Evolutionary conservation across 2,329 filamentous ascomycete species (phyloP), one percentile per base, ranked within the genome.

Genomic region (Aschersonia sp.): DNA sequence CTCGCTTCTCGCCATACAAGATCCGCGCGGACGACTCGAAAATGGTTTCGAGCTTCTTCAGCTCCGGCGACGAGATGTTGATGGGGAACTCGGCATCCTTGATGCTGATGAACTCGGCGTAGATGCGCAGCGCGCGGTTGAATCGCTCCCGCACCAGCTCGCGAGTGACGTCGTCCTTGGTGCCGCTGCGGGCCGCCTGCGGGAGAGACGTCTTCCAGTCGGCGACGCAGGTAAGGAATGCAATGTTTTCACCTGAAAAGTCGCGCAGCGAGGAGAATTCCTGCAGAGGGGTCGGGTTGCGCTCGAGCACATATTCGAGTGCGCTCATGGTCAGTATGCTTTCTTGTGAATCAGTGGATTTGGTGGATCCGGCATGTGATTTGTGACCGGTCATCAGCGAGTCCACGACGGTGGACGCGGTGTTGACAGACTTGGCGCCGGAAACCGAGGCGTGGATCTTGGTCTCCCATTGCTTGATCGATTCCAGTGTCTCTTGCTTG

Each of bases 241-340:
- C 73, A 53, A 85, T 79, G 57, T 85, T 85, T 59, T 85, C 81
- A 11, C 79, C 81, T 0, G 80, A 83, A 57, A 85, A 84, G 54
- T 85, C 81, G 37, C 73, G 70, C 1, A 76, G 67, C 0, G 80
- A 79, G 0, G 81, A 80, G 58, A 82, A 85, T 46, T 77, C 63
- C 48, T 81, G 76, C 0, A 85, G 68, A 0, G 76, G 75, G 5
- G 70, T 66, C 0, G 78, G 75, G 57, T 82, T 80, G 45, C 70
- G 68, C 47, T 71, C 65, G 0, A 85, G 66, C 5, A 78, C 75
- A 50, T 76, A 68, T 52, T 85, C 79, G 2, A 85, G 69, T 0
- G 79, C 76, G 42, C 69, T 67, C 73, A 82, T 80, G 43, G 75
- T 77, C 44, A 75, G 66, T 49, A 78, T 66, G 32, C 65, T 70